Percentiles rank a stretch among this genome's conserved stretches.
Conservation (phyloP, 257 asterid genomes). For the Penstemon barbatus region DNA sequence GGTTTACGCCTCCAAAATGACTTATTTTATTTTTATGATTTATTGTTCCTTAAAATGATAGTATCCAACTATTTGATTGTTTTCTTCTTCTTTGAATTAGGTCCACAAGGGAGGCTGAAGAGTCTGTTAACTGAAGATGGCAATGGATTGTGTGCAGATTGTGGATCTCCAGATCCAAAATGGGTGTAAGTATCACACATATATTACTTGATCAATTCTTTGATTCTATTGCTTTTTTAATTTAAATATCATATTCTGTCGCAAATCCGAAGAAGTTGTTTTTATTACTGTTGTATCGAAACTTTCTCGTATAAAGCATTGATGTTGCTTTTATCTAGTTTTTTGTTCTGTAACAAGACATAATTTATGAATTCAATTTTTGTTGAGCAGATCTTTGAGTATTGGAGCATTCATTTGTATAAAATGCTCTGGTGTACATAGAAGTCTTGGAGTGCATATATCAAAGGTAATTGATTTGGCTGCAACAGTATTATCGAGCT, state of each 20-base stretch:
- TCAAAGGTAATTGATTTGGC: constrained; percentile 50
- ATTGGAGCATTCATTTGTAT: constrained; percentile 86
- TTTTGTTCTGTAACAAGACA: not conserved
- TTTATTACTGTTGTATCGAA: no score
- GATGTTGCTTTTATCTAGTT: not conserved
- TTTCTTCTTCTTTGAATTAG: constrained; percentile 36
- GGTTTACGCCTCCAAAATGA: no score
- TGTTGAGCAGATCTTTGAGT: constrained; percentile 61
- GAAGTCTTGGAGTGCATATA: constrained; percentile 95
- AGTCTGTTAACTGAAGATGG: constrained; percentile 62
- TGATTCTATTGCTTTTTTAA: no score
- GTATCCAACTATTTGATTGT: constrained; percentile 14
- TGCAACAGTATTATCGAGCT: not conserved
- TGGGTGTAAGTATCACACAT: constrained; percentile 76
- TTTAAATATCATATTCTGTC: no score
- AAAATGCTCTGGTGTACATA: constrained; percentile 89
- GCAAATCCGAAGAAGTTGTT: no score
- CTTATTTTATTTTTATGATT: not conserved
- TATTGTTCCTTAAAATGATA: not conserved
- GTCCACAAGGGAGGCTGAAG: constrained; percentile 64
- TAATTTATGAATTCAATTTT: constrained; percentile 18
- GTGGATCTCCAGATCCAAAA: constrained; percentile 91
- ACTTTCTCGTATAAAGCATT: not conserved
- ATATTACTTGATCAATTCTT: not conserved
- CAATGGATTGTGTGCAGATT: constrained; percentile 79